Conservation (phyloP, 1,284 basidiomycete genomes). For the Sporisorium sorghi region DNA sequence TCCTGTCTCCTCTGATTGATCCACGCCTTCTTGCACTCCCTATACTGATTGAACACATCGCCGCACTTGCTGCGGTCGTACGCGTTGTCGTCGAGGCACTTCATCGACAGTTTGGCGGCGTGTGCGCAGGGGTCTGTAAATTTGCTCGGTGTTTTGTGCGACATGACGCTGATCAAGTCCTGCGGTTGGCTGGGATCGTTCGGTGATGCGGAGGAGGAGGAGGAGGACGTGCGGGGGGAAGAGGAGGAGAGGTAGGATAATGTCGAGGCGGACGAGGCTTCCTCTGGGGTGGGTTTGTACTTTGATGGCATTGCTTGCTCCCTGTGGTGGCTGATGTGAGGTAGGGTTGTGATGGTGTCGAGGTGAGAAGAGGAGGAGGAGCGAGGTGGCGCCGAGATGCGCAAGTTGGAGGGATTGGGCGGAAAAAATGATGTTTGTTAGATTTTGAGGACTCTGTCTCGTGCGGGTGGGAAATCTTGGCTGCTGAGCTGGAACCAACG, state of each 20-base stretch:
- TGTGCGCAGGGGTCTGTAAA: conserved; percentile 65
- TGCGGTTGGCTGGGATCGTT: conserved; percentile 39
- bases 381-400: background rate
- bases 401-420: background rate
- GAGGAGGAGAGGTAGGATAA: conserved; percentile 36
- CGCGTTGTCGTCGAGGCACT: conserved; percentile 63
- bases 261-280: conserved; percentile 15
- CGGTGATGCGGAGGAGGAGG: background rate
- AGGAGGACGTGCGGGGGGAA: conserved; percentile 8
- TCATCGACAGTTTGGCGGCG: conserved; percentile 65
- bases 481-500: conserved; percentile 22
- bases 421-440: background rate
- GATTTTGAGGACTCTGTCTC: background rate
- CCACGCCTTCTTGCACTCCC: conserved; percentile 63
- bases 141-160: conserved; percentile 58
- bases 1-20: conserved; percentile 54
- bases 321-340: too few relatives aligned
- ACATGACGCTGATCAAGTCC: conserved; percentile 56
- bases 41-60: conserved; percentile 62
- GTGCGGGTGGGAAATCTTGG: conserved; percentile 13
- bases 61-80: conserved; percentile 64
- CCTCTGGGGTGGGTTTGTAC: conserved; percentile 28
- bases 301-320: conserved; percentile 39
- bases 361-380: background rate
- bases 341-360: conserved; percentile 3